phyloP scores from a whole-genome alignment of 2,329 filamentous ascomycete genomes.

The Fusarium concolor region DNA sequence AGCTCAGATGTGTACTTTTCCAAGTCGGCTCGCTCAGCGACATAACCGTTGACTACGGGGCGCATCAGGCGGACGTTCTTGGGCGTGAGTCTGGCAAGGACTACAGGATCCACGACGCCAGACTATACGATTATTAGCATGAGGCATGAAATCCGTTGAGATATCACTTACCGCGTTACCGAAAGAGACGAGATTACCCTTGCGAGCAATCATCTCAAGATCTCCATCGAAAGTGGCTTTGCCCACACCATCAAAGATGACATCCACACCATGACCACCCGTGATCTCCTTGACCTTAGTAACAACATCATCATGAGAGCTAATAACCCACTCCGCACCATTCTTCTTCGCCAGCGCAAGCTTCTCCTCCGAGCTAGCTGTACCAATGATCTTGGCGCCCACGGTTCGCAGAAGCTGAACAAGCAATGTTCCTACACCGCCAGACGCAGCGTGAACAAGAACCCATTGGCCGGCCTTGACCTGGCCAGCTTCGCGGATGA shows the following conservation, averaged over 20 bases:
- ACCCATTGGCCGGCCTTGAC: conserved; percentile 84
- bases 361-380: conserved; percentile 80
- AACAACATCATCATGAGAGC: conserved; percentile 72
- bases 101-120: conserved; percentile 79
- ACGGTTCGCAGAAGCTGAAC: conserved; percentile 78
- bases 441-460: conserved; percentile 86
- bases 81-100: conserved; percentile 65
- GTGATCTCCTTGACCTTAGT: conserved; percentile 76
- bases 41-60: conserved; percentile 79
- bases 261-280: conserved; percentile 76
- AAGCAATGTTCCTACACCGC: conserved; percentile 81
- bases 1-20: conserved; percentile 77
- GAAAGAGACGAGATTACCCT: conserved; percentile 82
- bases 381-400: conserved; percentile 83
- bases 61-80: conserved; percentile 84
- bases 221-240: conserved; percentile 85
- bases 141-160: background rate
- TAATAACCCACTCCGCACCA: conserved; percentile 78
- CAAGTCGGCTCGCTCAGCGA: conserved; percentile 76
- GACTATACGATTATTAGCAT: conserved; percentile 52
- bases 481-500: conserved; percentile 80
- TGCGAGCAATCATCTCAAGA: conserved; percentile 78
- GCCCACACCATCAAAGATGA: conserved; percentile 88
- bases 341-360: conserved; percentile 73
- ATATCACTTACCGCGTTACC: conserved; percentile 75